phyloP scores from a whole-genome alignment of 1,284 basidiomycete species.

The Calocybe gambosa region DNA sequence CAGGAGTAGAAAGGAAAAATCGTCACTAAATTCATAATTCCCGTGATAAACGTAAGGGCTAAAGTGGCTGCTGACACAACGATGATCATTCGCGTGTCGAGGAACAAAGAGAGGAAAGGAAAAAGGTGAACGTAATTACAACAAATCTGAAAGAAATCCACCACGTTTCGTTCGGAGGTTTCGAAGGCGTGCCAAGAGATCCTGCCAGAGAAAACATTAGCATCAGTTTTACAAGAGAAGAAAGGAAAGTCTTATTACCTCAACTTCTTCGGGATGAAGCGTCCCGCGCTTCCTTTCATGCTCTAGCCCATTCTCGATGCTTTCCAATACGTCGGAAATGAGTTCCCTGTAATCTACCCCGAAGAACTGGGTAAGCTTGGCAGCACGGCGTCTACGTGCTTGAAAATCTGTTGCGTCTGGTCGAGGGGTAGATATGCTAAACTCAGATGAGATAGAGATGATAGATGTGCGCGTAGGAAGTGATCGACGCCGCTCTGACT shows the following conservation, averaged over 20 bases:
- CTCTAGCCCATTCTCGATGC: constrained; percentile 69
- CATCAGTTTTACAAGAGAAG: constrained; percentile 4
- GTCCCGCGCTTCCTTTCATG: constrained; percentile 59
- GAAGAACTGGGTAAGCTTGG: constrained; percentile 78
- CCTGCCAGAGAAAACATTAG: constrained; percentile 33
- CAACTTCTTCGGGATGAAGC: constrained; percentile 58
- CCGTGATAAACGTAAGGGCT: background rate
- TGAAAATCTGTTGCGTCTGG: constrained; percentile 55
- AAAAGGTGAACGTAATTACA: background rate
- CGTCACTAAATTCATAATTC: background rate
- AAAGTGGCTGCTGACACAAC: no score
- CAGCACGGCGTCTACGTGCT: constrained; percentile 60
- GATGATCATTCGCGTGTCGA: background rate
- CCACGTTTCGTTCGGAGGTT: constrained; percentile 50
- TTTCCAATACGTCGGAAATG: constrained; percentile 69
- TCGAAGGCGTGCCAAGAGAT: constrained; percentile 54
- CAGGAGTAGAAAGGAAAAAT: background rate
- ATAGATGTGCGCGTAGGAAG: constrained; percentile 61
- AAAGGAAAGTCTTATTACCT: constrained; percentile 39
- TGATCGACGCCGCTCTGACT: constrained; percentile 61
- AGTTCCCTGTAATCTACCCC: constrained; percentile 75
- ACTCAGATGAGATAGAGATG: constrained; percentile 51
- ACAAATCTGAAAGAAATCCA: constrained; percentile 24
- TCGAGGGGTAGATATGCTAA: constrained; percentile 30
- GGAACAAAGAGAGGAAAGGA: background rate